phyloP scores from a whole-genome alignment of 805 yeast species.

The Lachancea meyersii region DNA sequence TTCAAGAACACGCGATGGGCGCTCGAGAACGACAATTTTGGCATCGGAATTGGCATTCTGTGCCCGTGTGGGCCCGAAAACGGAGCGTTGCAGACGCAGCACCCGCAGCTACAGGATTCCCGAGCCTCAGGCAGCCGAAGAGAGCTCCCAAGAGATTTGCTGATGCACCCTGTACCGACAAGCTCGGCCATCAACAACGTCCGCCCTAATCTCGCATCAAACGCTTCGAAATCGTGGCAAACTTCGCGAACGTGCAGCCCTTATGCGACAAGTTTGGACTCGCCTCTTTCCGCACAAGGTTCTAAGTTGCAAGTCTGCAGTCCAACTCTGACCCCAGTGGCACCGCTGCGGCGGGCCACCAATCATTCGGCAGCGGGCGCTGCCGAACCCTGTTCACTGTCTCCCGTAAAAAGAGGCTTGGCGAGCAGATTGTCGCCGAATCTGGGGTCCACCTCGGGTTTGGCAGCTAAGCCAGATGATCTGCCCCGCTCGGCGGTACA shows the following conservation, averaged over 20 bases:
- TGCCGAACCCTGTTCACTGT: slow-evolving; percentile 1
- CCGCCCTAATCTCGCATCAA: not conserved
- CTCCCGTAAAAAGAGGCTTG: slow-evolving; percentile 3
- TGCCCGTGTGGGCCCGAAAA: slow-evolving; percentile 5
- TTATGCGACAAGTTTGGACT: not conserved
- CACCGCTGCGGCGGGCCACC: slow-evolving; percentile 1
- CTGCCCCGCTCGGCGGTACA: slow-evolving; percentile 1
- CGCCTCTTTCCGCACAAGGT: not conserved
- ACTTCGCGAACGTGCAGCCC: slow-evolving; percentile 7
- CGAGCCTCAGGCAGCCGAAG: not conserved
- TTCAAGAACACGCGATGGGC: slow-evolving; percentile 50
- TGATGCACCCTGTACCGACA: slow-evolving; percentile 4
- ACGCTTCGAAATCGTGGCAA: slow-evolving; percentile 1
- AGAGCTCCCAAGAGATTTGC: not conserved
- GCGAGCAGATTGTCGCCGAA: not conserved
- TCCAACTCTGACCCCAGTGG: slow-evolving; percentile 1
- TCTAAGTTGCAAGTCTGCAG: not conserved
- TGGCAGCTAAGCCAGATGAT: not conserved
- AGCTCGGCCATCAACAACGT: not conserved
- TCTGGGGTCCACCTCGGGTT: not conserved
- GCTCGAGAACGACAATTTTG: slow-evolving; percentile 51
- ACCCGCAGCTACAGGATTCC: not conserved
- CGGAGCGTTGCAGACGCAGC: not conserved
- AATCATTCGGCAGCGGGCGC: not conserved
- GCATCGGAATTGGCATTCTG: slow-evolving; percentile 56